Percentiles rank a stretch among this genome's conserved stretches.
These are phyloP conservation scores for Penicillium sp. DNA, from an alignment of 2,329 filamentous ascomycete genomes.

Conservation along the genomic window DNA sequence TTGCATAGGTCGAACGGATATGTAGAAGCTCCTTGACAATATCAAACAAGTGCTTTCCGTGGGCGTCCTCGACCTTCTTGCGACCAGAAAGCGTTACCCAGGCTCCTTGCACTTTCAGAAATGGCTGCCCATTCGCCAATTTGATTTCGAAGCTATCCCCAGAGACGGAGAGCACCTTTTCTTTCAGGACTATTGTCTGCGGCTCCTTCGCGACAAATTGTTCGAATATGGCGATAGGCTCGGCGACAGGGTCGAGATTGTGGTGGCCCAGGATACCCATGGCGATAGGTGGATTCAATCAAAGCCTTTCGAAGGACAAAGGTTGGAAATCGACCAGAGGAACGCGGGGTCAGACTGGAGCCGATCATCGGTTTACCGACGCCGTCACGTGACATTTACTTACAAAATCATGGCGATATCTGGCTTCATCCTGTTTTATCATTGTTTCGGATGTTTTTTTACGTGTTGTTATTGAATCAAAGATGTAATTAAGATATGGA, in stretches of 20 bases:
- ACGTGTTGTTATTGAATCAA: not conserved
- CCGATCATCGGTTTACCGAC: not conserved
- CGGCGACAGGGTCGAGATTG: conserved; percentile 16
- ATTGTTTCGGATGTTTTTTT: not conserved
- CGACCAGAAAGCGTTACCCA: conserved; percentile 36
- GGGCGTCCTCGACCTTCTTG: conserved; percentile 24
- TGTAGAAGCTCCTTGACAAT: conserved; percentile 26
- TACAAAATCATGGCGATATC: not conserved
- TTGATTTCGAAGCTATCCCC: conserved; percentile 66
- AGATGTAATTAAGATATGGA: too few species aligned
- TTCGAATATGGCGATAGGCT: conserved; percentile 23
- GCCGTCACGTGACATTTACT: not conserved
- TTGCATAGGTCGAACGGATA: conserved; percentile 23
- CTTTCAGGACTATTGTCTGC: conserved; percentile 57
- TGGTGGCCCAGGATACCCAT: conserved; percentile 18
- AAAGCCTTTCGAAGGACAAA: not conserved
- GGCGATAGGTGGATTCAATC: not conserved
- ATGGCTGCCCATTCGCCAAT: conserved; percentile 52
- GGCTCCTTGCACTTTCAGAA: conserved; percentile 60
- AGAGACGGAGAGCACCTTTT: conserved; percentile 61
- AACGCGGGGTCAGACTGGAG: not conserved
- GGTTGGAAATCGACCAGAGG: not conserved
- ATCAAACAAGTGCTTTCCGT: conserved; percentile 24
- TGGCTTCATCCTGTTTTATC: not conserved
- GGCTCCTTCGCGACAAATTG: conserved; percentile 18